These are phyloP conservation scores for Paracoccidioides lutzii DNA, from an alignment of 2,329 filamentous ascomycete genomes.

Conservation along the genomic window DNA sequence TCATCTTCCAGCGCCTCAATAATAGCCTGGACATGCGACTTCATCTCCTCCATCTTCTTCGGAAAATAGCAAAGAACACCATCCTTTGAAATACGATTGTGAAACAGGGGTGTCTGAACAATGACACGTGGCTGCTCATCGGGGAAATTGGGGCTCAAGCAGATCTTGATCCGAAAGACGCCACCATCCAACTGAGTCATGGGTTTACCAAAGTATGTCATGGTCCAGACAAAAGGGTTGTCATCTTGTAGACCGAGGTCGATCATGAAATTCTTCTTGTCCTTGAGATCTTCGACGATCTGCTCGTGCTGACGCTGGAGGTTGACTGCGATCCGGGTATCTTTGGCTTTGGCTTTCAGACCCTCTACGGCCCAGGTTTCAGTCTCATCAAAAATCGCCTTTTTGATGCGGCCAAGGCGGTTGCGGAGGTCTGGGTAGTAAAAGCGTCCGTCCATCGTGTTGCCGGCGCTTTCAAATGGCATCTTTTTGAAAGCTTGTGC, in stretches of 20 bases:
- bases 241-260: conserved; percentile 62
- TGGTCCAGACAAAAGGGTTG: conserved; percentile 79
- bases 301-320: conserved; percentile 77
- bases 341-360: conserved; percentile 46
- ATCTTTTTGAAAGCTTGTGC: conserved; percentile 58
- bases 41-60: conserved; percentile 59
- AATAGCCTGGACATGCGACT: conserved; percentile 71
- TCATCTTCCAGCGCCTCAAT: conserved; percentile 77
- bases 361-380: conserved; percentile 60
- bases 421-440: conserved; percentile 62
- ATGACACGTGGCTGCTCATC: conserved; percentile 74
- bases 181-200: conserved; percentile 92
- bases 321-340: conserved; percentile 66
- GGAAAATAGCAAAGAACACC: conserved; percentile 76
- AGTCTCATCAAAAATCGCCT: conserved; percentile 59
- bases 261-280: conserved; percentile 54
- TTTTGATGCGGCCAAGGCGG: conserved; percentile 56
- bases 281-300: conserved; percentile 61
- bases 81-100: conserved; percentile 69
- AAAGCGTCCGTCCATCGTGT: conserved; percentile 77
- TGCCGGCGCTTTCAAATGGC: conserved; percentile 70
- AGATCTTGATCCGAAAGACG: conserved; percentile 67
- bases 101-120: conserved; percentile 71
- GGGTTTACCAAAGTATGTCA: conserved; percentile 81
- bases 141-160: conserved; percentile 74